Conservation (phyloP, 202 grass and related monocot species). For the Saccharum hybrid region DNA sequence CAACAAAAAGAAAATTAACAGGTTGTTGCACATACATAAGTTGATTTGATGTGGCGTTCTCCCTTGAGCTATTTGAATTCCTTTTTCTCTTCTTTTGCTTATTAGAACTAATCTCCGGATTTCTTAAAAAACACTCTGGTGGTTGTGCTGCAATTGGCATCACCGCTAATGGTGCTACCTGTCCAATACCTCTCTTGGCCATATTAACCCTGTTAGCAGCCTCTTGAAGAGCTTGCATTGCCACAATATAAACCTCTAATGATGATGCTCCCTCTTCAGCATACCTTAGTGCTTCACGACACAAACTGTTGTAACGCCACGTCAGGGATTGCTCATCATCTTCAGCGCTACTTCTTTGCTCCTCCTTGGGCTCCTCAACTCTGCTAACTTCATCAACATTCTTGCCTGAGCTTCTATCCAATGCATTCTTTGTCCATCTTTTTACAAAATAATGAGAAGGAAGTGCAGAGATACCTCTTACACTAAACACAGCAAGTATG, state of each 20-base stretch:
- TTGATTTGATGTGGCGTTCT: constrained; percentile 41
- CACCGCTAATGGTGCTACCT: constrained; percentile 52
- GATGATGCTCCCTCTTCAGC: constrained; percentile 72
- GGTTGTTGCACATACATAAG: constrained; percentile 60
- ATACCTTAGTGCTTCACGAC: constrained; percentile 64
- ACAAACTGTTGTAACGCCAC: constrained; percentile 67
- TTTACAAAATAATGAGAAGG: constrained; percentile 60
- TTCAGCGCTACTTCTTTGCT: constrained; percentile 62
- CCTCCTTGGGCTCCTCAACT: constrained; percentile 53
- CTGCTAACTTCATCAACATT: constrained; percentile 44
- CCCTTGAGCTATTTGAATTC: constrained; percentile 55
- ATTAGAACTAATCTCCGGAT: constrained; percentile 40
- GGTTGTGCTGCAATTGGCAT: constrained; percentile 57
- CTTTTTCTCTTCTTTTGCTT: constrained; percentile 57
- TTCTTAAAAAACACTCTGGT: constrained; percentile 49
- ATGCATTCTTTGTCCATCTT: constrained; percentile 70
- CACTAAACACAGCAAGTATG: constrained; percentile 55
- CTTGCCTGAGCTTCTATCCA: constrained; percentile 45
- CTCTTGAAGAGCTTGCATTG: constrained; percentile 66
- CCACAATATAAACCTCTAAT: constrained; percentile 58
- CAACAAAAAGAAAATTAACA: constrained; percentile 51
- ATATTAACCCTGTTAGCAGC: constrained; percentile 66
- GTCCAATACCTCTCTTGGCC: constrained; percentile 62
- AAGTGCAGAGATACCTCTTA: constrained; percentile 48
- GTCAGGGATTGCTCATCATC: constrained; percentile 67